Percentiles rank a stretch among this genome's conserved stretches.
phyloP scores from a whole-genome alignment of 2,329 filamentous ascomycete genomes.

The Stachybotrys elegans region DNA sequence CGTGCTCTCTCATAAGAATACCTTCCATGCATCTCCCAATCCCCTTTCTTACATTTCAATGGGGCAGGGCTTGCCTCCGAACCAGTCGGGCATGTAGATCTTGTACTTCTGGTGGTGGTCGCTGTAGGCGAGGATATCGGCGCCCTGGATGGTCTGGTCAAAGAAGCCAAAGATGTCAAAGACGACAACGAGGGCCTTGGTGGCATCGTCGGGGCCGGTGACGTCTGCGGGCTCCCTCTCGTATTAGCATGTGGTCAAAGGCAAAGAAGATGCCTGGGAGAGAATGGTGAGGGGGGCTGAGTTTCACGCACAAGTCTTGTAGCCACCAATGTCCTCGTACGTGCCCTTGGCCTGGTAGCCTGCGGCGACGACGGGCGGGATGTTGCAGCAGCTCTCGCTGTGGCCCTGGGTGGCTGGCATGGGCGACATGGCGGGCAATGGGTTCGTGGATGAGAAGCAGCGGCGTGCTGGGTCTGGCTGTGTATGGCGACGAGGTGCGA shows the following conservation, averaged over 20 bases:
- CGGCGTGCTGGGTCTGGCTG: background rate
- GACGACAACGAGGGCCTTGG: constrained; percentile 56
- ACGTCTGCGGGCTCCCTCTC: constrained; percentile 41
- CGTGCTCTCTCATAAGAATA: background rate
- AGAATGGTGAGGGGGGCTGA: background rate
- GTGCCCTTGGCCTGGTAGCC: constrained; percentile 51
- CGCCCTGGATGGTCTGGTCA: constrained; percentile 64
- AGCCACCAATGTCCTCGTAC: constrained; percentile 51
- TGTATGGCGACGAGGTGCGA: background rate
- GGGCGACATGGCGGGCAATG: constrained; percentile 35
- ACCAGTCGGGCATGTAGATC: constrained; percentile 90
- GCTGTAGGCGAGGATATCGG: constrained; percentile 57
- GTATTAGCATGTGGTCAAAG: too few relatives aligned
- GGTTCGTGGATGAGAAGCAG: background rate
- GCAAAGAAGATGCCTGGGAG: too few relatives aligned
- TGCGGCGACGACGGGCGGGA: constrained; percentile 51
- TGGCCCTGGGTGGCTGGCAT: constrained; percentile 49
- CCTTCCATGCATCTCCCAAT: background rate
- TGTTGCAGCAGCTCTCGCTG: constrained; percentile 52
- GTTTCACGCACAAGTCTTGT: constrained; percentile 41
- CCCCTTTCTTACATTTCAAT: constrained; percentile 40
- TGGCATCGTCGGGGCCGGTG: constrained; percentile 40
- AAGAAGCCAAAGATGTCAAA: constrained; percentile 69
- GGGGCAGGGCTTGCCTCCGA: constrained; percentile 64
- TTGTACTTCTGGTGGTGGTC: constrained; percentile 63